Evolutionary conservation across 164 flowering plant genomes (phyloP).

Genomic region (Vitis labrusca): DNA sequence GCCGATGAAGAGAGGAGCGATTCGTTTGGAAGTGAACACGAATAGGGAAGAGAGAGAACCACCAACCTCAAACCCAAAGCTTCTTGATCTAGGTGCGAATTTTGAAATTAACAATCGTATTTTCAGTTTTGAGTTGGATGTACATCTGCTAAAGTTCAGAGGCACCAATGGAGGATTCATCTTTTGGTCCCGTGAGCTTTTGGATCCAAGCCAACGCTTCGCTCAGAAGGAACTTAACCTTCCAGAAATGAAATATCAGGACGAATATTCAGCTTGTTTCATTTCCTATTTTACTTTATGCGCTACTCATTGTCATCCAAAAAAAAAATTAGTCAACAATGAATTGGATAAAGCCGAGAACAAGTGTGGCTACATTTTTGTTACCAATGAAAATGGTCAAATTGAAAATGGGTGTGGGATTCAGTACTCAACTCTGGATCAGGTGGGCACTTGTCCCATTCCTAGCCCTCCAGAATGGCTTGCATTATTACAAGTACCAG

Average conservation of each 20-base stretch:
- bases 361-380: slow-evolving; percentile 73
- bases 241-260: slow-evolving; percentile 62
- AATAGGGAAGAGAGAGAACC: too few relatives aligned
- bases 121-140: too few relatives aligned
- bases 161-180: slow-evolving; percentile 46
- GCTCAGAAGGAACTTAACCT: slow-evolving; percentile 65
- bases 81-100: too few relatives aligned
- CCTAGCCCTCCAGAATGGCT: slow-evolving; percentile 81
- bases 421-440: slow-evolving; percentile 59
- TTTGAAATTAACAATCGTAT: too few relatives aligned
- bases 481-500: slow-evolving; percentile 71
- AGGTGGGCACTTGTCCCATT: slow-evolving; percentile 60
- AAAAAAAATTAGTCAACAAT: slow-evolving; percentile 35
- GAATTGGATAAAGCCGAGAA: slow-evolving; percentile 43
- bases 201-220: slow-evolving; percentile 68
- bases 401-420: slow-evolving; percentile 70
- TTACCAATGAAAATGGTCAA: slow-evolving; percentile 51
- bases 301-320: slow-evolving; percentile 48
- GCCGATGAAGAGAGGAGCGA: too few relatives aligned
- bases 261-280: slow-evolving; percentile 51
- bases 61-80: too few relatives aligned
- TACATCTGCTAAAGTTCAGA: background rate
- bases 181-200: slow-evolving; percentile 49
- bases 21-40: too few relatives aligned
- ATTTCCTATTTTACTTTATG: slow-evolving; percentile 58